Percentiles rank a stretch among this genome's conserved stretches.
These are phyloP conservation scores for Populus hybrid DNA, from an alignment of 441 rosid genomes.

Conservation along the genomic window DNA sequence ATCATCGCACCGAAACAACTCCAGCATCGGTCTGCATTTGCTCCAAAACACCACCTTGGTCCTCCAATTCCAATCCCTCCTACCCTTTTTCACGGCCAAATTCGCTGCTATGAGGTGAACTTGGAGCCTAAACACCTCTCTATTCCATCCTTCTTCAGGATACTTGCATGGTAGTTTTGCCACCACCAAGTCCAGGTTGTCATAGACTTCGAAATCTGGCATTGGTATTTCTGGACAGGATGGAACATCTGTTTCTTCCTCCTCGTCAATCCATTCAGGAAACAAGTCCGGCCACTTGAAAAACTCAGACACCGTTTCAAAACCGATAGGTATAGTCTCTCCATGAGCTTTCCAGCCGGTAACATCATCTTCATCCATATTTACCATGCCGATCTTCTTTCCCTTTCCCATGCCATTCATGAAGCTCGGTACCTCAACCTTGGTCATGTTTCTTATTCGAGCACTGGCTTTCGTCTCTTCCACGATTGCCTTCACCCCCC, in stretches of 20 bases:
- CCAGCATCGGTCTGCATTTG: slow-evolving; percentile 84
- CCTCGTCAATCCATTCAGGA: slow-evolving; percentile 98
- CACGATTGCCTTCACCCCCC: slow-evolving; percentile 59
- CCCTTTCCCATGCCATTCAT: slow-evolving; percentile 44
- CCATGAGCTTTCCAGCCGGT: slow-evolving; percentile 59
- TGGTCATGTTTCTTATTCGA: slow-evolving; percentile 28
- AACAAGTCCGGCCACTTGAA: slow-evolving; percentile 78
- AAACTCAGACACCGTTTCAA: slow-evolving; percentile 51
- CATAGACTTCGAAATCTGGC: slow-evolving; percentile 52
- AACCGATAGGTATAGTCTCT: slow-evolving; percentile 42
- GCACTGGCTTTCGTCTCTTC: slow-evolving; percentile 24
- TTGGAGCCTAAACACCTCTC: slow-evolving; percentile 83
- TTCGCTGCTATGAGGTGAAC: slow-evolving; percentile 68
- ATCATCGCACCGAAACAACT: slow-evolving; percentile 77
- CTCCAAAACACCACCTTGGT: slow-evolving; percentile 70
- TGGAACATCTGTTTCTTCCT: slow-evolving; percentile 64
- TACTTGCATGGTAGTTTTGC: slow-evolving; percentile 70
- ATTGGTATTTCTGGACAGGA: slow-evolving; percentile 82
- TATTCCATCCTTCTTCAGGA: slow-evolving; percentile 69
- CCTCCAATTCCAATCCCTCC: slow-evolving; percentile 54
- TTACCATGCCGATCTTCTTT: slow-evolving; percentile 68
- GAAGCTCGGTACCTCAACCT: slow-evolving; percentile 60
- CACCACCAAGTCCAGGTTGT: slow-evolving; percentile 63
- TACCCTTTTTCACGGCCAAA: slow-evolving; percentile 57
- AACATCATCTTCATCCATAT: slow-evolving; percentile 57